phyloP scores from a whole-genome alignment of 371 early-diverging fungal species.

The Mortierella sp. region DNA sequence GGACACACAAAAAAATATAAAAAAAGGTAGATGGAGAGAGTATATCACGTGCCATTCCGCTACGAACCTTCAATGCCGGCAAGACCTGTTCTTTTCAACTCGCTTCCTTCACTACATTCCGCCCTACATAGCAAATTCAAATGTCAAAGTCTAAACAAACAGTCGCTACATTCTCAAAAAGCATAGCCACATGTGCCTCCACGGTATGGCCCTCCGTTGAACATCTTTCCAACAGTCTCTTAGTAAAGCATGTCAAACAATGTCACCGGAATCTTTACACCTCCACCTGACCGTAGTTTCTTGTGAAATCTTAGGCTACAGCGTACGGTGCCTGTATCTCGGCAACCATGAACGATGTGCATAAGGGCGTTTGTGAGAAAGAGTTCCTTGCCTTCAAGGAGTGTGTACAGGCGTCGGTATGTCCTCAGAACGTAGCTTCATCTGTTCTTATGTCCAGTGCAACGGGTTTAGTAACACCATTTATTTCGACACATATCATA shows the following conservation, averaged over 20 bases:
- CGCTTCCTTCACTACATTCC: too few relatives aligned
- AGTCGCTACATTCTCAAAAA: slow-evolving; percentile 42
- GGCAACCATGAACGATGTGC: slow-evolving; percentile 63
- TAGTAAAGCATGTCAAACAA: not conserved
- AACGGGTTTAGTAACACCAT: too few relatives aligned
- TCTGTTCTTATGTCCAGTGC: too few relatives aligned
- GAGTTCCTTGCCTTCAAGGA: slow-evolving; percentile 70
- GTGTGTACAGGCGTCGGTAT: slow-evolving; percentile 68
- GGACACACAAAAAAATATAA: too few relatives aligned
- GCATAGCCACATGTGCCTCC: slow-evolving; percentile 37
- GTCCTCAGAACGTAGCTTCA: slow-evolving; percentile 16
- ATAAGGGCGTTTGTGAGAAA: slow-evolving; percentile 66
- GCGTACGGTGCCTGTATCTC: slow-evolving; percentile 71
- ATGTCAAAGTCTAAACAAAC: slow-evolving; percentile 53
- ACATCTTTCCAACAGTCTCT: not conserved
- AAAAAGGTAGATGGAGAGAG: too few relatives aligned
- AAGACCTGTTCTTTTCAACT: not conserved
- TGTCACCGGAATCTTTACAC: not conserved
- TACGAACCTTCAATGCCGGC: not conserved
- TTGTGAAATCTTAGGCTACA: slow-evolving; percentile 38
- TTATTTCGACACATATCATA: too few relatives aligned
- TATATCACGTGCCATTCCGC: too few relatives aligned
- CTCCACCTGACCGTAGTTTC: not conserved
- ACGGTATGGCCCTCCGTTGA: slow-evolving; percentile 18
- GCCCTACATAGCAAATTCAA: too few relatives aligned